Evolutionary conservation across 140 eudicot species (phyloP), one percentile per base, ranked within the genome.

Genomic region (Ambrosia hybrid): DNA sequence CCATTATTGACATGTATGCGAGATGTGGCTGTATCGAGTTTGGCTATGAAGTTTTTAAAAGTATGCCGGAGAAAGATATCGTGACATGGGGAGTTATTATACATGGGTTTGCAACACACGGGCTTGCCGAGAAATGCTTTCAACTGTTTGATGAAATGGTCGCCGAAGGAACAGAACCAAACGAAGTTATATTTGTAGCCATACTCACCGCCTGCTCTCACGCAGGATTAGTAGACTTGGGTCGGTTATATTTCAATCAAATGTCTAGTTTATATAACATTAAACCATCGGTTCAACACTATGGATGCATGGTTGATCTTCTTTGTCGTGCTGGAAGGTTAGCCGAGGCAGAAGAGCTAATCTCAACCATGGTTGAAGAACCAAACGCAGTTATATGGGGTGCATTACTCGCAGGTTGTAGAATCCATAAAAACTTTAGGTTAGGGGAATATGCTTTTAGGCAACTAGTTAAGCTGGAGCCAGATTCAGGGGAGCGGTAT

Each of bases 241-340:
- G 87, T 43, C 7, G 16, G 8, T 74, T 58, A 6, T 82, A 82
- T 60, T 85, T 85, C 62, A 41, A 68, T 26, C 70, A 85, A 65
- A 79, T 85, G 89, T 67, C 75, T 2, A 52, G 39, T 51, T 37
- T 17, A 37, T 76, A 76, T 53, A 38, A 73, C 3, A 85, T 85
- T 30, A 79, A 49, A 68, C 85, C 87, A 8, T 75, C 84, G n/a
- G 70, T 85, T 68, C 81, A 85, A 71, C 90, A 85, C 68, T 82
- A 78, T 17, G 87, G 90, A 45, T 85, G 87, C 84, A 79, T 79
- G 87, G 87, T 82, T 9, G 87, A 85, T 67, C 90, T 85, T 70
- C 78, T 85, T 49, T 80, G 81, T 26, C 87, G 87, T 5, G 86
- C 87, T 6, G 85, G 87, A 63, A 68, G 78, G 73, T 66, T 82